Evolutionary conservation across 768 basidiomycete genomes (phyloP).

Genomic region (Boletus reticuloceps): DNA sequence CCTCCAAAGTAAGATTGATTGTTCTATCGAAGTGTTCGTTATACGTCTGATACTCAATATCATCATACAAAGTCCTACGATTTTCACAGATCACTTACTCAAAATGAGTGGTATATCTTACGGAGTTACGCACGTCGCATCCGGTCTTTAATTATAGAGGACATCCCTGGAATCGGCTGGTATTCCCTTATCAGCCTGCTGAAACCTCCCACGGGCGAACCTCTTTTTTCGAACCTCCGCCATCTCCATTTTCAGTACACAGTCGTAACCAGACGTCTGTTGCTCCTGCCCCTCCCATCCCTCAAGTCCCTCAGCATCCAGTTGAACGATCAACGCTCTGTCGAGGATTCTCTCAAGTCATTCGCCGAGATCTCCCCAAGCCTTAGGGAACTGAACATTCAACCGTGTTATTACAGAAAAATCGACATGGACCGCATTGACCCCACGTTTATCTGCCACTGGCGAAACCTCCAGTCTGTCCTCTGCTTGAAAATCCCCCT

Average conservation of each 20-base stretch:
- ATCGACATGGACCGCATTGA: too few species aligned
- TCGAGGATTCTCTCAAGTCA: background rate
- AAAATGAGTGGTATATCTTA: background rate
- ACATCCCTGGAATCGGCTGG: background rate
- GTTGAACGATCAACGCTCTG: background rate
- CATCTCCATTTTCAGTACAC: background rate
- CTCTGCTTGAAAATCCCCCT: background rate
- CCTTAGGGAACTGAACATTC: background rate
- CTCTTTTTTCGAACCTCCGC: background rate
- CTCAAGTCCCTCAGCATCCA: background rate
- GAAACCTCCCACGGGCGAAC: background rate
- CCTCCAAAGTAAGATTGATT: background rate
- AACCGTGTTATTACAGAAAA: background rate
- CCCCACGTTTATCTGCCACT: background rate
- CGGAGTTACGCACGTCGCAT: background rate
- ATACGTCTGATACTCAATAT: background rate
- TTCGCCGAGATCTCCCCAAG: background rate
- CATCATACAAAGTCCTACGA: background rate
- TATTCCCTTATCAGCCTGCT: background rate
- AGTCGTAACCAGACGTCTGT: too few species aligned
- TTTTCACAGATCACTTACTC: background rate
- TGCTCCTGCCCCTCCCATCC: background rate
- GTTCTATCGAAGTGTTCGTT: background rate
- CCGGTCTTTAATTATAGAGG: background rate
- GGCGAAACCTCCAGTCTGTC: background rate